phyloP scores from a whole-genome alignment of 2,329 filamentous ascomycete genomes.

The Leptographium procerum region DNA sequence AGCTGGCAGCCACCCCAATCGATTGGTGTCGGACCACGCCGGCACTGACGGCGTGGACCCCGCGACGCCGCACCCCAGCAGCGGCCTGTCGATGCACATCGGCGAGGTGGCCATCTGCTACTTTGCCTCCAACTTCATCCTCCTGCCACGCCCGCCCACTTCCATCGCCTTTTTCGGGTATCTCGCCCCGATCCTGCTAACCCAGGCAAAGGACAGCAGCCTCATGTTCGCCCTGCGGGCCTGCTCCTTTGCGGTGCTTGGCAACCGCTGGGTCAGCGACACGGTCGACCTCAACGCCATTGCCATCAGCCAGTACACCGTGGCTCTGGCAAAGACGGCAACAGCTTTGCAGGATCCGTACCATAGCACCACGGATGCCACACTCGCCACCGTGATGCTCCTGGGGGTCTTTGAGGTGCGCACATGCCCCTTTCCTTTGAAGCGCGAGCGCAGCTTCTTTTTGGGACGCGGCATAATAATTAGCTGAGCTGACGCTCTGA shows the following conservation, averaged over 20 bases:
- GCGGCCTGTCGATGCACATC: constrained; percentile 32
- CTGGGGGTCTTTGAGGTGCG: constrained; percentile 50
- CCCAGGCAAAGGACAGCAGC: constrained; percentile 5
- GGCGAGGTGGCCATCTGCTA: constrained; percentile 46
- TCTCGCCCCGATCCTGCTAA: constrained; percentile 40
- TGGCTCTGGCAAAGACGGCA: constrained; percentile 41
- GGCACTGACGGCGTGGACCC: not conserved
- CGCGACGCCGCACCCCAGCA: not conserved
- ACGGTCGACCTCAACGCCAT: constrained; percentile 23
- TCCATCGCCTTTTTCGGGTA: constrained; percentile 47
- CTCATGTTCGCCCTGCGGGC: constrained; percentile 47
- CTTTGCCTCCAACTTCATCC: constrained; percentile 50
- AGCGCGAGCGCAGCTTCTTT: constrained; percentile 1
- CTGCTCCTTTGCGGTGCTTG: constrained; percentile 44
- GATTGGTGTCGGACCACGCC: not conserved
- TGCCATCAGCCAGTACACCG: constrained; percentile 40
- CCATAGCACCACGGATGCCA: constrained; percentile 41
- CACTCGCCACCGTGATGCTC: constrained; percentile 46
- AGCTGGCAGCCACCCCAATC: too few species aligned
- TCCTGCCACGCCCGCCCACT: constrained; percentile 36
- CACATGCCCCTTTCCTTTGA: not conserved
- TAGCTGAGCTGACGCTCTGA: not conserved
- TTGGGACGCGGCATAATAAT: too few species aligned
- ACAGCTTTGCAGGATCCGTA: constrained; percentile 38
- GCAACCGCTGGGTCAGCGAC: constrained; percentile 33